Conservation (phyloP, 208 protist species). For the Trypanosoma mega region DNA sequence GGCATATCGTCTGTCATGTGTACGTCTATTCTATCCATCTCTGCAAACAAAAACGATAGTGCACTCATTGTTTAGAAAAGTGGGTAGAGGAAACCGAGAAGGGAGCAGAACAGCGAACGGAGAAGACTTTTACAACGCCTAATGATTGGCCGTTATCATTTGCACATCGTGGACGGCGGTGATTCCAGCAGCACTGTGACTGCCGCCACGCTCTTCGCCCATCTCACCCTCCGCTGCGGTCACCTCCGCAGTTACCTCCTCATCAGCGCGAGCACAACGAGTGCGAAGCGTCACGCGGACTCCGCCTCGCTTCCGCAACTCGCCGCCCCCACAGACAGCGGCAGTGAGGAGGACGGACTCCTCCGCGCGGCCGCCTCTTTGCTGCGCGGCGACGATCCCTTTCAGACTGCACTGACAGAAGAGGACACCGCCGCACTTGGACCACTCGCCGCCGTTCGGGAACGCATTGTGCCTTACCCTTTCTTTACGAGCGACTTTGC, state of each 20-base stretch:
- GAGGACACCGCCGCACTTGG: conserved; percentile 3
- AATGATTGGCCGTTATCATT: conserved; percentile 33
- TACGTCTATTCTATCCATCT: conserved; percentile 7
- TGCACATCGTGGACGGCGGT: conserved; percentile 75
- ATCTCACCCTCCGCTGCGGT: conserved; percentile 70
- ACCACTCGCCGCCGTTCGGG: conserved; percentile 13
- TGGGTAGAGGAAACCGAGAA: conserved; percentile 6
- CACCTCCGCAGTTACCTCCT: conserved; percentile 46
- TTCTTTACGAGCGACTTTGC: conserved; percentile 49
- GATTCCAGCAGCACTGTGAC: conserved; percentile 32
- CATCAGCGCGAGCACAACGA: conserved; percentile 68
- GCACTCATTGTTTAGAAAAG: conserved; percentile 6
- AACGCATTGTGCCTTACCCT: conserved; percentile 44
- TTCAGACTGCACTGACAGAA: neutral
- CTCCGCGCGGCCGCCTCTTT: conserved; percentile 25
- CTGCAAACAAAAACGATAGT: conserved; percentile 15
- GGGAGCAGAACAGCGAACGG: neutral
- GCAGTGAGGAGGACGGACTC: conserved; percentile 21
- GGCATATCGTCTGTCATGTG: no score
- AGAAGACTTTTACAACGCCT: no score
- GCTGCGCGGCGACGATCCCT: conserved; percentile 22
- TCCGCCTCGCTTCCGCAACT: neutral
- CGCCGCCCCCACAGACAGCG: neutral
- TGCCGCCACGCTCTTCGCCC: conserved; percentile 52
- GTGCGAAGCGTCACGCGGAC: conserved; percentile 22